A percentile compares a stretch with the other conserved stretches of the same genome.
These are phyloP conservation scores for Boletus sensibilis DNA, from an alignment of 768 basidiomycete genomes.

Conservation along the genomic window DNA sequence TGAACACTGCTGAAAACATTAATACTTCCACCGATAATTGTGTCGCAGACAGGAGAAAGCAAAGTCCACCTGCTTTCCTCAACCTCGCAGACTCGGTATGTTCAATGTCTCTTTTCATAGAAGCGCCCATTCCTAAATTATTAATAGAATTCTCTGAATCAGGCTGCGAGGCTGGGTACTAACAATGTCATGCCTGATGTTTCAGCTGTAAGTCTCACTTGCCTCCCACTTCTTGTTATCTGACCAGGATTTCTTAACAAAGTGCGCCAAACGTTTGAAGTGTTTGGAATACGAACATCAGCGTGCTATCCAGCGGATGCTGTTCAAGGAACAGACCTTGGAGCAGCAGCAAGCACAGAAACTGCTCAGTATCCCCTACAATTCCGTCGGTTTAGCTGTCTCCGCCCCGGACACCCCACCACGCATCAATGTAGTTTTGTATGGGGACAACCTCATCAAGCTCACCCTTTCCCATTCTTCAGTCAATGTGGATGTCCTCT, in stretches of 20 bases:
- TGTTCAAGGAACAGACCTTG: conserved; percentile 94
- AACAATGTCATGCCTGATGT: conserved; percentile 89
- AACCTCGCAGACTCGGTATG: conserved; percentile 94
- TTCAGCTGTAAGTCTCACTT: conserved; percentile 62
- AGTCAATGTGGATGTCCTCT: conserved; percentile 61
- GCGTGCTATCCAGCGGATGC: conserved; percentile 77
- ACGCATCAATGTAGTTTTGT: conserved; percentile 69
- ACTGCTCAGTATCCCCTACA: conserved; percentile 72
- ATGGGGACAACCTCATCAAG: conserved; percentile 50
- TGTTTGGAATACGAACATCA: conserved; percentile 85
- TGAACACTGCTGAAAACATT: conserved; percentile 73
- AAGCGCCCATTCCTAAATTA: conserved; percentile 9
- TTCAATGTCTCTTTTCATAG: conserved; percentile 37
- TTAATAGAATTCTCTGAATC: conserved; percentile 3
- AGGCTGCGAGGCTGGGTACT: conserved; percentile 83
- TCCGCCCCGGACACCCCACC: conserved; percentile 89
- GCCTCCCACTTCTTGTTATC: not conserved
- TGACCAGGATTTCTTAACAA: conserved; percentile 14
- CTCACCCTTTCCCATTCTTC: conserved; percentile 47
- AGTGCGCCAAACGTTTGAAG: conserved; percentile 90
- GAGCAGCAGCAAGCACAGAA: conserved; percentile 91
- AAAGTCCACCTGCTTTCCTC: conserved; percentile 88
- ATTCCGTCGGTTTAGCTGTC: conserved; percentile 66
- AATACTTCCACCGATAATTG: conserved; percentile 71
- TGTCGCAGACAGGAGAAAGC: conserved; percentile 70